A percentile compares a stretch with the other conserved stretches of the same genome.
These are phyloP conservation scores for Nelumbo lutea DNA, from an alignment of 164 flowering plant species.

Conservation along the genomic window DNA sequence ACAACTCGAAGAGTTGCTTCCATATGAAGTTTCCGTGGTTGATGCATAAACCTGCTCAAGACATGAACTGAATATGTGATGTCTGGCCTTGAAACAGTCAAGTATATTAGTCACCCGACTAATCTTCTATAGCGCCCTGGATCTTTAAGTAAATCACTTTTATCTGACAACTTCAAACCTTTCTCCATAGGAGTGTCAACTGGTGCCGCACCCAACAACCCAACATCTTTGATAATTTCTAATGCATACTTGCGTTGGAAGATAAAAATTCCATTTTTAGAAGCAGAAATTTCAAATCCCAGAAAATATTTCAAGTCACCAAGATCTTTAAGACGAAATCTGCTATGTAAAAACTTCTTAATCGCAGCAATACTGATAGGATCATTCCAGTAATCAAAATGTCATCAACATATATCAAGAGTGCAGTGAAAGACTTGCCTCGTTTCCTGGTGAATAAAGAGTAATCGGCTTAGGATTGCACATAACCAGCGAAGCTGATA, in stretches of 20 bases:
- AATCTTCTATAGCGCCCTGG: slow-evolving; percentile 7
- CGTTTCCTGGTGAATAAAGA: neutral
- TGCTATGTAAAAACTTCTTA: neutral
- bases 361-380: neutral
- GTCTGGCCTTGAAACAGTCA: slow-evolving; percentile 16
- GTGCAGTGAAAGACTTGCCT: neutral
- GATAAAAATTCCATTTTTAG: neutral
- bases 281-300: neutral
- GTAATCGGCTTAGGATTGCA: slow-evolving; percentile 8
- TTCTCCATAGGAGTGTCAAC: slow-evolving; percentile 13
- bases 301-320: slow-evolving; percentile 15
- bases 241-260: neutral
- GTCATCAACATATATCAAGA: slow-evolving; percentile 15
- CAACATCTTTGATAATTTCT: slow-evolving; percentile 6
- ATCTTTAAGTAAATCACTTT: slow-evolving; percentile 4
- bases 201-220: slow-evolving; percentile 3
- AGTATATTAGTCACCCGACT: slow-evolving; percentile 5
- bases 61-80: slow-evolving; percentile 8
- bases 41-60: slow-evolving; percentile 14
- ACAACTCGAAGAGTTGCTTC: neutral
- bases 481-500: neutral
- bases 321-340: slow-evolving; percentile 14
- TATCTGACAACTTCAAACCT: slow-evolving; percentile 2
- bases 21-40: slow-evolving; percentile 1
- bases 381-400: slow-evolving; percentile 2